Conservation (phyloP, 2,329 filamentous ascomycete genomes). For the Blumeria hordei region DNA sequence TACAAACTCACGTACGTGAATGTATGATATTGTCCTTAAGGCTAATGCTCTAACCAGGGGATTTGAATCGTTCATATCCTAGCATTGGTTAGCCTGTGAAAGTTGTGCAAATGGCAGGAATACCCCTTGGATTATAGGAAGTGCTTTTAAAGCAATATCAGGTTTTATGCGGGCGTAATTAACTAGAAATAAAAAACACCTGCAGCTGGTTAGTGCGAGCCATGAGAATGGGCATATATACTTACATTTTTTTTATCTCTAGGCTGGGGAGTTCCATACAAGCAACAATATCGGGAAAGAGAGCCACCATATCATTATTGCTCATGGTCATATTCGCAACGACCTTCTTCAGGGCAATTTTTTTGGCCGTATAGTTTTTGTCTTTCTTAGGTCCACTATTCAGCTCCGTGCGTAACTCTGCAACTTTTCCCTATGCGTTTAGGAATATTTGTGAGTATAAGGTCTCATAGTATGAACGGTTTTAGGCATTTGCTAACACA, state of each 20-base stretch:
- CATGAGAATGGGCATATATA: slow-evolving; percentile 3
- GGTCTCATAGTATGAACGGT: not conserved
- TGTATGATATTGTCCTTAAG: slow-evolving; percentile 86
- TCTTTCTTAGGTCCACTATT: slow-evolving; percentile 92
- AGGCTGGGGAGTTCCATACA: slow-evolving; percentile 90
- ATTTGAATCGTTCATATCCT: slow-evolving; percentile 88
- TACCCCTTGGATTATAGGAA: slow-evolving; percentile 66
- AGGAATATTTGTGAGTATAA: slow-evolving; percentile 12
- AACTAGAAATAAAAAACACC: slow-evolving; percentile 93
- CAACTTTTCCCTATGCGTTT: slow-evolving; percentile 78
- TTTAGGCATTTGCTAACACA: not conserved
- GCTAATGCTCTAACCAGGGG: slow-evolving; percentile 81
- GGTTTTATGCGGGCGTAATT: slow-evolving; percentile 92
- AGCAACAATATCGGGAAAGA: slow-evolving; percentile 83
- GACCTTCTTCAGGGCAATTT: slow-evolving; percentile 97
- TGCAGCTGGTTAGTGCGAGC: slow-evolving; percentile 17
- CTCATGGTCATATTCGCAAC: slow-evolving; percentile 99
- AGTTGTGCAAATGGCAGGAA: slow-evolving; percentile 8
- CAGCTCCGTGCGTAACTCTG: slow-evolving; percentile 83
- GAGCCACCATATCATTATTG: slow-evolving; percentile 97
- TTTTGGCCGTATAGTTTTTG: slow-evolving; percentile 85
- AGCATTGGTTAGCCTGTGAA: not conserved
- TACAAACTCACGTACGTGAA: slow-evolving; percentile 89
- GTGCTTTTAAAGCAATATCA: slow-evolving; percentile 77
- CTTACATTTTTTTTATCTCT: slow-evolving; percentile 98